A percentile compares a stretch with the other conserved stretches of the same genome.
phyloP scores from a whole-genome alignment of 805 yeast genomes.

The Candida tallmaniae region DNA sequence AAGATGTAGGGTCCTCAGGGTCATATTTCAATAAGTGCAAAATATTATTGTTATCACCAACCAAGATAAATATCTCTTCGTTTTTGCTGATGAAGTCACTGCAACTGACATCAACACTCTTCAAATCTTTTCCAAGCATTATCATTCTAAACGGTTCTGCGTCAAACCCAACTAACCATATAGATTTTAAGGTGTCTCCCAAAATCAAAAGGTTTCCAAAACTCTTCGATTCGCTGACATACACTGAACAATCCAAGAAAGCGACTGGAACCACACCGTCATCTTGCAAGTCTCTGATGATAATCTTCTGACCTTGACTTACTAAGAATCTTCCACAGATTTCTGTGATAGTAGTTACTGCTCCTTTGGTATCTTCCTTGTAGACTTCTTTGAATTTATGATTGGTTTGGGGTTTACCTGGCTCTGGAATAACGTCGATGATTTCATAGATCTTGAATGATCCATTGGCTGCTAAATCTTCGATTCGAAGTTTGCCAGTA shows the following conservation, averaged over 20 bases:
- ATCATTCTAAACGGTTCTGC: constrained; percentile 92
- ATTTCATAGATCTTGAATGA: constrained; percentile 68
- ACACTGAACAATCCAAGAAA: constrained; percentile 80
- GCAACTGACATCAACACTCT: constrained; percentile 55
- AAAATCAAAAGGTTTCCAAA: constrained; percentile 76
- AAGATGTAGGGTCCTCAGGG: constrained; percentile 84
- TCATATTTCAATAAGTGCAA: constrained; percentile 80
- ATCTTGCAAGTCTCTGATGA: constrained; percentile 80
- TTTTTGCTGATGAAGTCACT: constrained; percentile 76
- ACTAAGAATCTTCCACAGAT: constrained; percentile 79
- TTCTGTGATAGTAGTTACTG: constrained; percentile 72
- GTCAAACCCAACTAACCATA: constrained; percentile 84
- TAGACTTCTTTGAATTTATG: constrained; percentile 70
- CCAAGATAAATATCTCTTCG: constrained; percentile 60
- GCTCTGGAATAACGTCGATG: constrained; percentile 84
- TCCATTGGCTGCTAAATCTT: constrained; percentile 79
- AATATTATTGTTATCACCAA: constrained; percentile 63
- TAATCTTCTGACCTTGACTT: constrained; percentile 79
- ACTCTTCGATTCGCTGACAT: constrained; percentile 72
- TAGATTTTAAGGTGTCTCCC: constrained; percentile 75
- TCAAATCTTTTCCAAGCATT: constrained; percentile 68
- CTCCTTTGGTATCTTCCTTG: constrained; percentile 75
- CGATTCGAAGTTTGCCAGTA: constrained; percentile 67
- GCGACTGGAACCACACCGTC: constrained; percentile 93
- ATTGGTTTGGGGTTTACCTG: constrained; percentile 78